phyloP scores from a whole-genome alignment of 176 grass and related monocot genomes.

The Zea luxurians region DNA sequence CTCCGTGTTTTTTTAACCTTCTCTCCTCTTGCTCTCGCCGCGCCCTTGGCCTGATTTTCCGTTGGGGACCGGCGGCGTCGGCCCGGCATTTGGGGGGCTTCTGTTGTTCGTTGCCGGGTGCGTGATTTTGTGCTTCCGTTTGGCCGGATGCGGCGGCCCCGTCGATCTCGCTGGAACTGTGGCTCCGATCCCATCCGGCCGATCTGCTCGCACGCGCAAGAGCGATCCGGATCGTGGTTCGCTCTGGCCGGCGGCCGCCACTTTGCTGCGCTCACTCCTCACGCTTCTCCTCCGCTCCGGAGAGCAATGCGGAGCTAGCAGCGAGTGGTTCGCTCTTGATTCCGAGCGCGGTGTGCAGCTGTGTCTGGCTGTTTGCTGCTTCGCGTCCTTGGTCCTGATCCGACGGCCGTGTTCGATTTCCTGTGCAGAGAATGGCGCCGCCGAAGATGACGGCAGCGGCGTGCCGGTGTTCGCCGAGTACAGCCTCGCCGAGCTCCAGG shows the following conservation, averaged over 20 bases:
- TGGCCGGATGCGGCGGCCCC: neutral
- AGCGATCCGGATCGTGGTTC: conserved; percentile 22
- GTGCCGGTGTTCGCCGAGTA: conserved; percentile 63
- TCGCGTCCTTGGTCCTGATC: conserved; percentile 30
- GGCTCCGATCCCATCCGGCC: conserved; percentile 32
- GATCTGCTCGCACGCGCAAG: conserved; percentile 5
- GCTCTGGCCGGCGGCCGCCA: neutral
- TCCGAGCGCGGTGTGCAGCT: neutral
- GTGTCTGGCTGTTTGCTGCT: neutral
- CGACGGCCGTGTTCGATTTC: neutral
- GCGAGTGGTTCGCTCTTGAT: too few species aligned
- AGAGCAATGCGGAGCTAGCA: too few species aligned
- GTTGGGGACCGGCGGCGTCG: neutral
- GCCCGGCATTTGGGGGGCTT: conserved; percentile 46
- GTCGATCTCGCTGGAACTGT: conserved; percentile 36
- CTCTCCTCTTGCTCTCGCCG: neutral
- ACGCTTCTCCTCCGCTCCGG: neutral
- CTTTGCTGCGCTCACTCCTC: conserved; percentile 21
- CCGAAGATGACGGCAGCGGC: conserved; percentile 39
- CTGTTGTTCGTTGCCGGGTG: conserved; percentile 4
- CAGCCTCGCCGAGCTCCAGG: conserved; percentile 69
- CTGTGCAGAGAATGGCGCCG: conserved; percentile 41
- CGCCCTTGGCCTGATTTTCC: neutral
- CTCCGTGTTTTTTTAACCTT: neutral
- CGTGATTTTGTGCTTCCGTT: neutral